A percentile compares a stretch with the other conserved stretches of the same genome.
Evolutionary conservation across 306 rosid genomes (phyloP).

Genomic region (Castanea sativa): DNA sequence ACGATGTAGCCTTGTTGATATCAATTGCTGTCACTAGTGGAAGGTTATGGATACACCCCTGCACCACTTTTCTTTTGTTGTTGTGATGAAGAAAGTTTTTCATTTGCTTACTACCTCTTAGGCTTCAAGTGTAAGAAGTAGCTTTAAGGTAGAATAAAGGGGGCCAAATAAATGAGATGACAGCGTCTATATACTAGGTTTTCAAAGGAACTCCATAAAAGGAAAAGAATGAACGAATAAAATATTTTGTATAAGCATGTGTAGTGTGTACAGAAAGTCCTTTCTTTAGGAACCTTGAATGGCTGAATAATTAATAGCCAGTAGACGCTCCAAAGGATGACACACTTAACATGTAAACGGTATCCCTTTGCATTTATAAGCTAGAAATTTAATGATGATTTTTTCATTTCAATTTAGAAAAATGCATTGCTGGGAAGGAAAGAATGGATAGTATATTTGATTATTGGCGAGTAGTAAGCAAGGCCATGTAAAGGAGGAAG

Average conservation of each 20-base stretch:
- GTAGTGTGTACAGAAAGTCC: background rate
- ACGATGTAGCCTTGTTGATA: background rate
- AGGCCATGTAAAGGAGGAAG: background rate
- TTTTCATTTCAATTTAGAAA: background rate
- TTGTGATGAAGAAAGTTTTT: background rate
- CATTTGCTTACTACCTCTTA: background rate
- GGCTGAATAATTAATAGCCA: background rate
- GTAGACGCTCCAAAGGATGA: background rate
- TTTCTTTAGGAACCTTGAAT: background rate
- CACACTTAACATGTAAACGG: background rate
- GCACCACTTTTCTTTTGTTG: background rate
- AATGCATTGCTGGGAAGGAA: background rate
- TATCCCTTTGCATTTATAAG: background rate
- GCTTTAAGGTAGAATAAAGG: background rate
- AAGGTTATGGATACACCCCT: background rate
- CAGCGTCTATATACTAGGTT: background rate
- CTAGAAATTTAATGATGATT: background rate
- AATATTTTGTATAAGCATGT: background rate
- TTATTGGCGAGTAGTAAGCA: background rate
- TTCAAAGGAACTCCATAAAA: background rate
- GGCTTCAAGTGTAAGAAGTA: background rate
- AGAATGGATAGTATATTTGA: background rate
- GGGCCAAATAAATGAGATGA: background rate
- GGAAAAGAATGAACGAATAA: background rate
- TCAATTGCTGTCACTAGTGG: background rate